These are phyloP conservation scores for Vitis vinifera DNA, from an alignment of 164 flowering plant genomes.

Conservation along the genomic window DNA sequence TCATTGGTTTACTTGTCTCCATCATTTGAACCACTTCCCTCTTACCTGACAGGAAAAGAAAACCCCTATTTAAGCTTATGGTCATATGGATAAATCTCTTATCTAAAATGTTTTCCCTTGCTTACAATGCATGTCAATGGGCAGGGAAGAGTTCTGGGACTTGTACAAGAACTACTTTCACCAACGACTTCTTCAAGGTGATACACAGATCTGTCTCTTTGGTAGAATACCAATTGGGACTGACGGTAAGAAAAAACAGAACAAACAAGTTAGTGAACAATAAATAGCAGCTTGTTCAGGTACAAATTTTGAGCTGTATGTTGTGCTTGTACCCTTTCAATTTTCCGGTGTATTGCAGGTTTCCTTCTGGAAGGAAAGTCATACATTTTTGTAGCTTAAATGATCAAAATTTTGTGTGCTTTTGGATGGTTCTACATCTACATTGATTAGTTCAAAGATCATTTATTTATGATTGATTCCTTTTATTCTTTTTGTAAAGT, in stretches of 20 bases:
- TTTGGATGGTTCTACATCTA: too few species aligned
- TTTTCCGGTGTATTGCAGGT: too few species aligned
- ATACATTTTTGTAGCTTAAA: too few species aligned
- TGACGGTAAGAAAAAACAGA: constrained; percentile 4
- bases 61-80: too few species aligned
- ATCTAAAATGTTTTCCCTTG: not conserved
- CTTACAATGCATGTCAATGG: constrained; percentile 10
- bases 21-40: not conserved
- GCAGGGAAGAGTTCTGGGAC: constrained; percentile 94
- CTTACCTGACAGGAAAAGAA: too few species aligned
- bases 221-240: constrained; percentile 41
- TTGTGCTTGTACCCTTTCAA: too few species aligned
- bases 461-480: too few species aligned
- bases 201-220: constrained; percentile 66
- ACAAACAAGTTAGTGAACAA: constrained; percentile 2
- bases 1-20: not conserved
- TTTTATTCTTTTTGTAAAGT: too few species aligned
- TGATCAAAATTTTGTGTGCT: too few species aligned
- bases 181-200: constrained; percentile 52
- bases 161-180: constrained; percentile 77
- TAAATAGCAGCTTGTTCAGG: not conserved
- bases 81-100: not conserved
- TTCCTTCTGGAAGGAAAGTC: too few species aligned
- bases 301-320: constrained; percentile 2
- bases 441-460: too few species aligned